Evolutionary conservation across 2,329 filamentous ascomycete species (phyloP).

Genomic region (Phialemonium atrogriseum): DNA sequence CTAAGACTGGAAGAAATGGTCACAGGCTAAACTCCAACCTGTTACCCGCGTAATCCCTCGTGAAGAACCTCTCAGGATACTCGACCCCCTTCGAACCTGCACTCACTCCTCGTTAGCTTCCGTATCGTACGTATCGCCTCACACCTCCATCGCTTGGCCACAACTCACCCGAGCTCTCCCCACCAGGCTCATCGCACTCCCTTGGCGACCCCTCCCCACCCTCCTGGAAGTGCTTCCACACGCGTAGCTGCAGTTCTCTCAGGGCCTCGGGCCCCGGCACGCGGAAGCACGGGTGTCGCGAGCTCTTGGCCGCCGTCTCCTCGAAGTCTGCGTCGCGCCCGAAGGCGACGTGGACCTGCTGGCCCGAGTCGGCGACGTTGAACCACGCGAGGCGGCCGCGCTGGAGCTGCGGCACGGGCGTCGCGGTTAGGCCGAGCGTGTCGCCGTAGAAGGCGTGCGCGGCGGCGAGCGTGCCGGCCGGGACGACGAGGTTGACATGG

Average conservation of each 20-base stretch:
- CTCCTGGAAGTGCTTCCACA: constrained; percentile 42
- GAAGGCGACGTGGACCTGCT: constrained; percentile 48
- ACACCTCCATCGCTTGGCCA: constrained; percentile 2
- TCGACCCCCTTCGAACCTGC: constrained; percentile 42
- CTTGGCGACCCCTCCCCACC: constrained; percentile 42
- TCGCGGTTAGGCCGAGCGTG: constrained; percentile 45
- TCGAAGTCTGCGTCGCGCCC: constrained; percentile 25
- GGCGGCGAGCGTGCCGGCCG: constrained; percentile 38
- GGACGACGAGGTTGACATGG: constrained; percentile 48
- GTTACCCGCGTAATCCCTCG: constrained; percentile 48
- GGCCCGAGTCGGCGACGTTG: constrained; percentile 43
- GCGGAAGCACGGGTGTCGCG: constrained; percentile 51
- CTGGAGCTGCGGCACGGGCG: constrained; percentile 44
- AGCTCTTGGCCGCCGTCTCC: constrained; percentile 21
- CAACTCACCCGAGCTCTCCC: constrained; percentile 17
- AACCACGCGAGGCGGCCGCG: constrained; percentile 48
- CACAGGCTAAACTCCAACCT: constrained; percentile 43
- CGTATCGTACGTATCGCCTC: constrained; percentile 21
- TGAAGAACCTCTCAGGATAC: constrained; percentile 55
- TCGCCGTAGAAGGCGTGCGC: constrained; percentile 46
- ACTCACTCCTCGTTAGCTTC: no score
- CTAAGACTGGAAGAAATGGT: no score
- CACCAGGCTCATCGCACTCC: constrained; percentile 47
- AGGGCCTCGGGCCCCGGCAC: constrained; percentile 39
- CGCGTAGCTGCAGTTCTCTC: constrained; percentile 31